Evolutionary conservation across 257 asterid species (phyloP), one percentile per base, ranked within the genome.

Genomic region (Nicotiana knightiana): DNA sequence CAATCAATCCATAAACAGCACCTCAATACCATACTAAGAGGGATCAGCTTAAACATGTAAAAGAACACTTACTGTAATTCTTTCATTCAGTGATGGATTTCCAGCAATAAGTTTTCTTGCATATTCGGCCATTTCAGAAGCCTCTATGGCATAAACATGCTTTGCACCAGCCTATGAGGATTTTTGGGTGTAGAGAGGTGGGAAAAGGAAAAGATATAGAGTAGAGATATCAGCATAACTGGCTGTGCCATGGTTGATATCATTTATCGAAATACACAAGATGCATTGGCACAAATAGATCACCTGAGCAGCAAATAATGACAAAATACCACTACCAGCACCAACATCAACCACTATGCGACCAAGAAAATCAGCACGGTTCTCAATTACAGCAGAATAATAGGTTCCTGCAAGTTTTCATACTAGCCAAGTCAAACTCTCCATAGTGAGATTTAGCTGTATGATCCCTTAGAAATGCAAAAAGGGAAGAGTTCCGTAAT

Each of bases 281-380:
- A 83, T 59, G 82, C 66, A 70, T 63, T 73, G 39, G 53, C 83
- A 83, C 35, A 71, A 66, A 39, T 63, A 80, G 66, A 58, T 71
- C 24, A 96, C 99, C 99, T 96, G 99, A 79, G 99, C 99, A 83
- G 99, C 99, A 89, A 96, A 96, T 83, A 96, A 89, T 82, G 98
- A 94, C 89, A 96, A 91, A 83, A 96, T 96, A 89, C 99, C 99
- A 90, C 98, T 96, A 80, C 99, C 99, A 89, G 99, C 99, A 80
- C 99, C 99, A 84, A 96, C 99, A 88, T 96, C 99, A 86, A 96
- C 99, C 73, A 96, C 98, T 66, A 96, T 88, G 30, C 97, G 93
- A 79, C 88, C 98, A 39, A 61, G 35, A 83, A 96, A 94, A 89
- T 96, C 98, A 57, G 84, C 87, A 78, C 97, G 98, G 88, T 96